Evolutionary conservation across 495 filamentous ascomycete species (phyloP).

Genomic region (Chaetomidium leptoderma): DNA sequence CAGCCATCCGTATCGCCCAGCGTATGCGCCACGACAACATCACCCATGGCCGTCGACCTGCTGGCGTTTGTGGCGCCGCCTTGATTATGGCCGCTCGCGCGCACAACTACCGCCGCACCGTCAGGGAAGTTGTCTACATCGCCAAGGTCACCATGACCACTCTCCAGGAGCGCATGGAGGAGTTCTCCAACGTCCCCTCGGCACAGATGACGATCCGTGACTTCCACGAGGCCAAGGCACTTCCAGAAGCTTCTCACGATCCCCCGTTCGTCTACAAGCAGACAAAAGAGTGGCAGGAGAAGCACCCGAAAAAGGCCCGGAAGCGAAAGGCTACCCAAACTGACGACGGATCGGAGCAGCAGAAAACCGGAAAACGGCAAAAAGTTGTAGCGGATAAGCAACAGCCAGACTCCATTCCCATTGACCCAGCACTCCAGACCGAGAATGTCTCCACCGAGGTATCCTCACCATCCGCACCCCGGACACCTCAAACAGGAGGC

Average conservation of each 20-base stretch:
- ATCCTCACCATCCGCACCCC: not conserved
- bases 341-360: constrained; percentile 26
- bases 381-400: constrained; percentile 22
- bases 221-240: constrained; percentile 60
- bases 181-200: constrained; percentile 79
- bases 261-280: constrained; percentile 78
- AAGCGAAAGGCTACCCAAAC: constrained; percentile 33
- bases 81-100: constrained; percentile 92
- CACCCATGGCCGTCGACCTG: constrained; percentile 83
- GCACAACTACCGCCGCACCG: constrained; percentile 91
- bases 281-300: constrained; percentile 48
- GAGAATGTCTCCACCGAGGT: not conserved
- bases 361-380: constrained; percentile 18
- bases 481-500: not conserved
- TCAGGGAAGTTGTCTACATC: constrained; percentile 89
- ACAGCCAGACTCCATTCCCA: constrained; percentile 2
- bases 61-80: constrained; percentile 90
- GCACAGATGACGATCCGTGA: constrained; percentile 79
- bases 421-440: not conserved
- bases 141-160: constrained; percentile 92
- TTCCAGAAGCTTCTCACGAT: constrained; percentile 56
- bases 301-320: constrained; percentile 43
- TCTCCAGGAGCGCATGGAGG: constrained; percentile 79
- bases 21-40: constrained; percentile 97
- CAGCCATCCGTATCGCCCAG: constrained; percentile 77